These are phyloP conservation scores for Albugo candida DNA, from an alignment of 352 stramenopile genomes.

Conservation along the genomic window DNA sequence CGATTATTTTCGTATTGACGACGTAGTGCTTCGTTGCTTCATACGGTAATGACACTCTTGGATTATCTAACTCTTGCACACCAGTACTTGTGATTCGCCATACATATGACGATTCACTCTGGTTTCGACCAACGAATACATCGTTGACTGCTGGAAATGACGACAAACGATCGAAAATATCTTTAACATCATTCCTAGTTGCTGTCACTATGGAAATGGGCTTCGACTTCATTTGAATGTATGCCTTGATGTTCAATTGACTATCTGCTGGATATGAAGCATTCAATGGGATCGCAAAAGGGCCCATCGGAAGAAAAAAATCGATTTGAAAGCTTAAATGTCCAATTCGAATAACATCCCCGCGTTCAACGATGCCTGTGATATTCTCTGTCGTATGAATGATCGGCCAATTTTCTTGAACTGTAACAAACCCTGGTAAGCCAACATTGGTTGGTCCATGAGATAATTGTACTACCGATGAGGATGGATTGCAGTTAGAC, in stretches of 20 bases:
- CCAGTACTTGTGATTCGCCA: slow-evolving; percentile 4
- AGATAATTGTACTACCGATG: slow-evolving; percentile 1
- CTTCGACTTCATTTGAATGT: slow-evolving; percentile 1
- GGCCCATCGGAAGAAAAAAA: slow-evolving; percentile 10
- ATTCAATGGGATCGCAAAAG: slow-evolving; percentile 6
- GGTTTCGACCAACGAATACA: not conserved
- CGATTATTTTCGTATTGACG: not conserved
- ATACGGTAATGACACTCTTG: not conserved
- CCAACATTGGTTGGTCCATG: slow-evolving; percentile 2
- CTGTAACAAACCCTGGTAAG: slow-evolving; percentile 6
- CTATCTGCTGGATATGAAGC: slow-evolving; percentile 3
- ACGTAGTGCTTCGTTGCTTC: not conserved
- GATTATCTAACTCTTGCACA: not conserved
- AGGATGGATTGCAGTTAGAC: slow-evolving; percentile 4
- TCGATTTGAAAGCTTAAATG: slow-evolving; percentile 7
- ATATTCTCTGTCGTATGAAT: slow-evolving; percentile 8
- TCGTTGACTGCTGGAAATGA: too few relatives aligned
- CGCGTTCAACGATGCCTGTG: slow-evolving; percentile 5
- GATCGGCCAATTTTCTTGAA: slow-evolving; percentile 11
- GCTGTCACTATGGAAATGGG: slow-evolving; percentile 1
- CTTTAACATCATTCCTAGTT: too few relatives aligned
- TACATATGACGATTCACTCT: not conserved
- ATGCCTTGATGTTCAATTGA: slow-evolving; percentile 1
- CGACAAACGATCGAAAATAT: too few relatives aligned
- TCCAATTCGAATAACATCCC: slow-evolving; percentile 9